phyloP scores from a whole-genome alignment of 805 yeast genomes.

The Saccharomycopsis babjevae region DNA sequence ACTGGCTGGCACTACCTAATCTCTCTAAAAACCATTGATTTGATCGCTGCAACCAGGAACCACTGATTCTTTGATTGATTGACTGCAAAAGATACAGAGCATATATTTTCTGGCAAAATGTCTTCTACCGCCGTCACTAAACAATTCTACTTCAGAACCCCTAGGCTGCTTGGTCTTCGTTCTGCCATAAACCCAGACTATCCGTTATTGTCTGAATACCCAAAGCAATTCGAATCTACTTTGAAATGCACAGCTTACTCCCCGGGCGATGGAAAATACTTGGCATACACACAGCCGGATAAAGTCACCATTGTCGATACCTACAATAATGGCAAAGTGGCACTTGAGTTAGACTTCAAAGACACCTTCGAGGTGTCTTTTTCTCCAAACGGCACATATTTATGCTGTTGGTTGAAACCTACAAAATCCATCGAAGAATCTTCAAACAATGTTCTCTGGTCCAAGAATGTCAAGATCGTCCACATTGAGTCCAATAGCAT shows the following conservation, averaged over 20 bases:
- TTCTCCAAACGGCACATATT: slow-evolving; percentile 77
- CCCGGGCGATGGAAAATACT: slow-evolving; percentile 52
- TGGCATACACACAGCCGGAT: slow-evolving; percentile 64
- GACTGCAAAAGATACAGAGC: not conserved
- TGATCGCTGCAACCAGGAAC: not conserved
- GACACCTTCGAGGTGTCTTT: slow-evolving; percentile 78
- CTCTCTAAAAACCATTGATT: not conserved
- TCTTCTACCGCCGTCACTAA: not conserved
- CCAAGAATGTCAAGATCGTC: slow-evolving; percentile 73
- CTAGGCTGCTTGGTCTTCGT: slow-evolving; percentile 41
- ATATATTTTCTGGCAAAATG: not conserved
- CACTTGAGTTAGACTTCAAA: slow-evolving; percentile 40
- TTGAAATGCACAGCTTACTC: slow-evolving; percentile 19
- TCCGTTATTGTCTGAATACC: not conserved
- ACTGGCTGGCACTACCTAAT: too few relatives aligned
- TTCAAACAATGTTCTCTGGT: slow-evolving; percentile 49
- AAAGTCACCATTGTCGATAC: slow-evolving; percentile 46
- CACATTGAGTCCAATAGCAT: slow-evolving; percentile 39
- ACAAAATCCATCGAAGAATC: slow-evolving; percentile 41
- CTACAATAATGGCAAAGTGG: slow-evolving; percentile 33
- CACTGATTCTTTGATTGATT: not conserved
- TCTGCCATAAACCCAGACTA: slow-evolving; percentile 27
- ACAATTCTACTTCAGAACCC: slow-evolving; percentile 38
- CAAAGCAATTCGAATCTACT: not conserved
- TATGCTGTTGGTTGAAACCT: slow-evolving; percentile 89